Evolutionary conservation across 192 early-diverging fungal genomes (phyloP), one percentile per base, ranked within the genome.

Genomic region (Gamsiella multidivaricata): DNA sequence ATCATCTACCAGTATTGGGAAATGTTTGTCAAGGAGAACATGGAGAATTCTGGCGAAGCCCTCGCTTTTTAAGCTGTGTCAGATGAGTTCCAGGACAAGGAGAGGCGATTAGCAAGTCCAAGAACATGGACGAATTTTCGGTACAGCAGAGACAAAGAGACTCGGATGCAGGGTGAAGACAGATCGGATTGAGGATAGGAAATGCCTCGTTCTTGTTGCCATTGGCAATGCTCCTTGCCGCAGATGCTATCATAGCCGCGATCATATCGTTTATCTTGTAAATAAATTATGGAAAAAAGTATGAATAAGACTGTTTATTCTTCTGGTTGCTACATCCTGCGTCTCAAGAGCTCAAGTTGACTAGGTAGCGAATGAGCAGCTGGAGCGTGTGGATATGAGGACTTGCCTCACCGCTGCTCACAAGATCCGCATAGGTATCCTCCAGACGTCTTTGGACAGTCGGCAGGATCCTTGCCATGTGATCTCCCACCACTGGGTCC

Each of bases 1-100:
- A 98, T 96, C 65, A 99, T 99, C 82, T 99, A 97, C 89, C 95
- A 96, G 85, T 96, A 97, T 88, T 96, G 95, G 88, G 95, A 96
- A 81, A 90, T 95, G 76, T 96, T 97, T 86, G 89, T 96, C 61
- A 97, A 95, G 85, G 96, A 97, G 84, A 92, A 90, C 82, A 82
- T 86, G 39, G 91, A 92, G 73, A 76, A 76, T 55, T 63, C 68
- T 70, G 69, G 73, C 28, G 60, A 55, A 43, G 69, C 69, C 20
- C 69, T 71, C 57, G 69, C 69, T 3, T 71, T 71, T 20, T 71
- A 57, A 71, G 23, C 4, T 32, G 36, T n/a, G 18, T 6, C 53
- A 54, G 53, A 3, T 3, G 23, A 52, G 6, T 6, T 39, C 37
- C n/a, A n/a, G n/a, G n/a, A n/a, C n/a, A n/a, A n/a, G n/a, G n/a